Percentiles rank a stretch among this genome's conserved stretches.
phyloP scores from a whole-genome alignment of 2,329 filamentous ascomycete genomes.

The Ambrosiella cleistominuta region DNA sequence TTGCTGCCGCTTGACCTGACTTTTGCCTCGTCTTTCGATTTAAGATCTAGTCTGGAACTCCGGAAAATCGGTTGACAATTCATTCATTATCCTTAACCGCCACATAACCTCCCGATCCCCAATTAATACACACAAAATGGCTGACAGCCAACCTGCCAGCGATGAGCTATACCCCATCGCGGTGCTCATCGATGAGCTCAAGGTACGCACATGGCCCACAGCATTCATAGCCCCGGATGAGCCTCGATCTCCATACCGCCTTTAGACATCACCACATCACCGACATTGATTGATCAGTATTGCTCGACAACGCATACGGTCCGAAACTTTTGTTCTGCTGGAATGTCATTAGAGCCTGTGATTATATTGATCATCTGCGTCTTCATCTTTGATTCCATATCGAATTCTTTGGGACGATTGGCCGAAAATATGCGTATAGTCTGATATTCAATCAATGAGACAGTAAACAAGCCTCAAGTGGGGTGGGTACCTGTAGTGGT shows the following conservation, averaged over 20 bases:
- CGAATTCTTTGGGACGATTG: not conserved
- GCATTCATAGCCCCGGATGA: not conserved
- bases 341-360: no score
- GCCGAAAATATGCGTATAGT: not conserved
- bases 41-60: slow-evolving; percentile 1
- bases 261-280: not conserved
- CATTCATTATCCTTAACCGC: not conserved
- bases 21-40: not conserved
- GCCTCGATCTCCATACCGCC: not conserved
- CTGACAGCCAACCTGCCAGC: slow-evolving; percentile 71
- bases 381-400: not conserved
- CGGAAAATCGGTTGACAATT: not conserved
- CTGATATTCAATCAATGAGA: not conserved
- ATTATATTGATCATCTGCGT: no score
- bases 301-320: no score
- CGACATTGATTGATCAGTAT: no score
- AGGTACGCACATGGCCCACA: slow-evolving; percentile 40
- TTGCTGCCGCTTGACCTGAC: slow-evolving; percentile 2
- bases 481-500: not conserved
- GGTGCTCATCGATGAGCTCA: slow-evolving; percentile 97
- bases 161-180: slow-evolving; percentile 99
- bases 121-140: slow-evolving; percentile 43
- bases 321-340: no score
- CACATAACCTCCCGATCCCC: not conserved
- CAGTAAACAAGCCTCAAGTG: not conserved